A percentile compares a stretch with the other conserved stretches of the same genome.
Evolutionary conservation across 2,329 filamentous ascomycete species (phyloP).

Genomic region (Trichoderma asperellum): DNA sequence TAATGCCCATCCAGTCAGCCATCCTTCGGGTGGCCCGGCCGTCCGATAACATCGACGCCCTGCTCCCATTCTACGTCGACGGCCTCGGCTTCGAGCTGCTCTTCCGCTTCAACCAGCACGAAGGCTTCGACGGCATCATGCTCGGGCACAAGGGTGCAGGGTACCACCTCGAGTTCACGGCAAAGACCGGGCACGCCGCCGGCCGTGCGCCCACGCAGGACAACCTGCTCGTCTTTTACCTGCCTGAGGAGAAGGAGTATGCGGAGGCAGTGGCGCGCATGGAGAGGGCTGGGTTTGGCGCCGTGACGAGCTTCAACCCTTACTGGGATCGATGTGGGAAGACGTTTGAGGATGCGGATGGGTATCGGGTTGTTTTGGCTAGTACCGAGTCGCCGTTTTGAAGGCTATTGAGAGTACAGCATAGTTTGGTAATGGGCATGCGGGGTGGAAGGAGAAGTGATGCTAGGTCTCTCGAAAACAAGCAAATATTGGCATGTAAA

Average conservation of each 20-base stretch:
- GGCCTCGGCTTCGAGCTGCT: slow-evolving; percentile 47
- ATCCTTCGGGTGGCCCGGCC: slow-evolving; percentile 49
- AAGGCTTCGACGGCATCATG: slow-evolving; percentile 49
- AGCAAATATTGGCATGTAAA: neutral
- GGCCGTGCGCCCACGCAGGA: slow-evolving; percentile 47
- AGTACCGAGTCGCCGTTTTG: slow-evolving; percentile 34
- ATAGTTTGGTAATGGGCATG: no score
- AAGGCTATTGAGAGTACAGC: neutral
- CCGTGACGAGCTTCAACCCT: slow-evolving; percentile 47
- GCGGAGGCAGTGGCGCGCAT: slow-evolving; percentile 41
- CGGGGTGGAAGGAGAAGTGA: no score
- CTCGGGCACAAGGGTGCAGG: slow-evolving; percentile 43
- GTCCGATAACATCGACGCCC: slow-evolving; percentile 43
- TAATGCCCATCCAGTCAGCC: slow-evolving; percentile 33
- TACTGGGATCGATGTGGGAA: slow-evolving; percentile 51
- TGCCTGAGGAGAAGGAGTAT: slow-evolving; percentile 41
- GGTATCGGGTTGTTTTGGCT: slow-evolving; percentile 49
- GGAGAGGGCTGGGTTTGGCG: slow-evolving; percentile 40
- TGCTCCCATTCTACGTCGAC: slow-evolving; percentile 48
- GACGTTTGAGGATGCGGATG: slow-evolving; percentile 52
- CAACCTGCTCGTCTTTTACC: slow-evolving; percentile 51
- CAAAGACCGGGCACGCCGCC: slow-evolving; percentile 40
- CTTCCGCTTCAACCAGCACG: slow-evolving; percentile 43
- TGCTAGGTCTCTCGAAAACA: no score
- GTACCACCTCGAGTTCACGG: slow-evolving; percentile 52